Evolutionary conservation across 1,284 basidiomycete genomes (phyloP).

Genomic region (Termitomyces sp.): DNA sequence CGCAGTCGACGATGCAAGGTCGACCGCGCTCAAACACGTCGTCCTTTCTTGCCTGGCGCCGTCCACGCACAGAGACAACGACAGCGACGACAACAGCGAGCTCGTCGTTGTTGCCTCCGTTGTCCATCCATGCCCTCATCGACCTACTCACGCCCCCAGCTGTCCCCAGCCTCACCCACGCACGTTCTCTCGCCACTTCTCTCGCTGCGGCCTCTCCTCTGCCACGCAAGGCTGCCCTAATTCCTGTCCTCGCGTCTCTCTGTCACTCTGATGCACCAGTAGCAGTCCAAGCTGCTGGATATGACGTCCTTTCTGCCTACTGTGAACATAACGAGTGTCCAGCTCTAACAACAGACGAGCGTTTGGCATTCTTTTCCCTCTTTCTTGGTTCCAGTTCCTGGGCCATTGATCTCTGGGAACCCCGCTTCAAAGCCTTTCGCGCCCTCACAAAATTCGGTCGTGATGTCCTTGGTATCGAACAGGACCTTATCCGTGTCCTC

Average conservation of each 20-base stretch:
- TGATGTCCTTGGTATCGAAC: constrained; percentile 63
- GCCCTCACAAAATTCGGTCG: constrained; percentile 54
- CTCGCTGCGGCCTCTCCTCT: constrained; percentile 46
- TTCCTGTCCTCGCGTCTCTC: constrained; percentile 53
- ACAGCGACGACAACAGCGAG: constrained; percentile 8
- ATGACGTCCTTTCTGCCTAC: constrained; percentile 64
- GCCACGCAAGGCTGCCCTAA: constrained; percentile 42
- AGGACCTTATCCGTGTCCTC: constrained; percentile 47
- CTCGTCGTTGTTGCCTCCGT: constrained; percentile 16
- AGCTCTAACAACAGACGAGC: constrained; percentile 46
- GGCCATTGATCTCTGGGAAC: constrained; percentile 63
- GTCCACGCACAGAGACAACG: constrained; percentile 22
- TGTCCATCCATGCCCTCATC: constrained; percentile 45
- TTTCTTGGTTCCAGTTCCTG: constrained; percentile 49
- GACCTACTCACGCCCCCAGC: constrained; percentile 50
- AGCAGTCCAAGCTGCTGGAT: constrained; percentile 59
- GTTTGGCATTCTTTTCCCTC: constrained; percentile 56
- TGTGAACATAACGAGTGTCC: constrained; percentile 51
- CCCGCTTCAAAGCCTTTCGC: constrained; percentile 59
- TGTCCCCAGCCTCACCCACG: constrained; percentile 51
- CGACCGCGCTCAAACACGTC: constrained; percentile 33
- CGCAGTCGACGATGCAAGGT: constrained; percentile 3
- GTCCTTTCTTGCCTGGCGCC: constrained; percentile 31
- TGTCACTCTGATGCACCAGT: constrained; percentile 49
- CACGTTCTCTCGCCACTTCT: constrained; percentile 39